Conservation (phyloP, 169 alveolate species). For the Cryptosporidium parvum region DNA sequence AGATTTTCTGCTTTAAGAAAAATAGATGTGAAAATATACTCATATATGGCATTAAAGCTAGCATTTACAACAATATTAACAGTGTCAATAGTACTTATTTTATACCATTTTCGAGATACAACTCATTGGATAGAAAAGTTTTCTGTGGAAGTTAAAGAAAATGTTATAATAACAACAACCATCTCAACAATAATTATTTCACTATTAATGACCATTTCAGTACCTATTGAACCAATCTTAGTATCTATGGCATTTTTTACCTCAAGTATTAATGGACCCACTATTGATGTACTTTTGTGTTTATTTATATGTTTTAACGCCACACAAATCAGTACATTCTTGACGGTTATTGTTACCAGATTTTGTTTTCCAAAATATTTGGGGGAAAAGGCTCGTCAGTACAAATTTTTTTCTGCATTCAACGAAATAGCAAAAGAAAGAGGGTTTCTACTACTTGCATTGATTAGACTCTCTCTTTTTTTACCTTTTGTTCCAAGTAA, state of each 20-base stretch:
- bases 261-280: constrained; percentile 14
- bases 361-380: not conserved
- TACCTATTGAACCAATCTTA: constrained; percentile 59
- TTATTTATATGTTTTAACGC: constrained; percentile 19
- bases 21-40: not conserved
- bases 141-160: constrained; percentile 9
- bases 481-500: constrained; percentile 43
- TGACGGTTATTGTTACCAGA: constrained; percentile 13
- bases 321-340: constrained; percentile 27
- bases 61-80: not conserved
- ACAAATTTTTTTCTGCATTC: constrained; percentile 4
- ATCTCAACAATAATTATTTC: constrained; percentile 14
- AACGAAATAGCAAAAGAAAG: constrained; percentile 14
- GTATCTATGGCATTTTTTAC: constrained; percentile 45
- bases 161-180: not conserved
- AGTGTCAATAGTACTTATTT: not conserved
- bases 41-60: constrained; percentile 35
- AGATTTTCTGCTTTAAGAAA: not conserved
- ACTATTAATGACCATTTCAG: constrained; percentile 20
- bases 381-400: not conserved
- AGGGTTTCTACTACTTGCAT: constrained; percentile 1
- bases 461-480: constrained; percentile 39
- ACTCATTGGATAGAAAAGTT: constrained; percentile 1
- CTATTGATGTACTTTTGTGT: not conserved
- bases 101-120: not conserved